These are phyloP conservation scores for Actinomucor elegans DNA, from an alignment of 371 early-diverging fungal genomes.

Conservation along the genomic window DNA sequence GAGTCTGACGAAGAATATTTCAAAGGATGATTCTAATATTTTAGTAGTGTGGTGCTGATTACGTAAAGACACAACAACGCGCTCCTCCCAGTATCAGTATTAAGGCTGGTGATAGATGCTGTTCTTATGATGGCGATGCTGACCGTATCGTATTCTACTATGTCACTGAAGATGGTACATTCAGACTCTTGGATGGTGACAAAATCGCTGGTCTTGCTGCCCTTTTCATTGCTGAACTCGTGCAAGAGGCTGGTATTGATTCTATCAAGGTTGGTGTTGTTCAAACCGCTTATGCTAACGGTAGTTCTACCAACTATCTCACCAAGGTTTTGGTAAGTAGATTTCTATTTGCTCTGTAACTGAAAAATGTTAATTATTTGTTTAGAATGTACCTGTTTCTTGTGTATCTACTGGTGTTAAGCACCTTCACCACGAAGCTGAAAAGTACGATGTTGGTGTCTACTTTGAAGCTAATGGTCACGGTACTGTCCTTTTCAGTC, in stretches of 20 bases:
- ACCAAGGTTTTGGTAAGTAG: conserved; percentile 73
- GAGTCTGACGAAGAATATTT: conserved; percentile 22
- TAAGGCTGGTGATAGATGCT: conserved; percentile 71
- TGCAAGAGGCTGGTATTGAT: conserved; percentile 74
- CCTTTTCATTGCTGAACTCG: conserved; percentile 86
- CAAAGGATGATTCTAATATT: background rate
- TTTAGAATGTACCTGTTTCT: conserved; percentile 87
- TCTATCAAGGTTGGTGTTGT: conserved; percentile 92
- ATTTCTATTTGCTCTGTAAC: background rate
- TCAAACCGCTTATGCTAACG: conserved; percentile 99
- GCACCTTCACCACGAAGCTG: conserved; percentile 98
- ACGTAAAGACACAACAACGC: conserved; percentile 89
- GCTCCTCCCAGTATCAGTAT: conserved; percentile 73
- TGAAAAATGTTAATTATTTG: no score
- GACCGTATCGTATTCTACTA: conserved; percentile 98
- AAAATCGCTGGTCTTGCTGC: conserved; percentile 95
- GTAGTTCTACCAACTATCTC: conserved; percentile 92
- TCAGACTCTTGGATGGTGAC: conserved; percentile 96
- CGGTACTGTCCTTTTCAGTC: conserved; percentile 97
- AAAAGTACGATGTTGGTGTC: conserved; percentile 97
- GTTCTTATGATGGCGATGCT: conserved; percentile 98
- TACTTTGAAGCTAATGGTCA: conserved; percentile 99
- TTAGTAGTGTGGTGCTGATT: conserved; percentile 97
- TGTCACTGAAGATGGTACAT: conserved; percentile 64
- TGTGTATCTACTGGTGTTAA: conserved; percentile 99